Percentiles rank a stretch among this genome's conserved stretches.
Conservation (phyloP, 208 protist genomes). For the Herpetomonas tarakana region DNA sequence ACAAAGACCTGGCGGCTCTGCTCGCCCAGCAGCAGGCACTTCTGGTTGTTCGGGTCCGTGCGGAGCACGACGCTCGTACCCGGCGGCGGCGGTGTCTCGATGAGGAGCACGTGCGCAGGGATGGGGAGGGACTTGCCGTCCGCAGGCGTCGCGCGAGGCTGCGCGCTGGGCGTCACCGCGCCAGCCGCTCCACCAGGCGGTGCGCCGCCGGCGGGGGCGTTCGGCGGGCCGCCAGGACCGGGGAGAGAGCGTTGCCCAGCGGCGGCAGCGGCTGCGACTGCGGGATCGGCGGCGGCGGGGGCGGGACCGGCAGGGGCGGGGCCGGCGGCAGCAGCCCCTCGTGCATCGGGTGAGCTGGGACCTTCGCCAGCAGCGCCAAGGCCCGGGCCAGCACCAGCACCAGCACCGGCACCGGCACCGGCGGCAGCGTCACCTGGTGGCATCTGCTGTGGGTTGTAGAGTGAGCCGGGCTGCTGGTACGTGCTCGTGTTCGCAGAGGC, state of each 20-base stretch:
- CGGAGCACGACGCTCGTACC: background rate
- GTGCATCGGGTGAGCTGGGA: background rate
- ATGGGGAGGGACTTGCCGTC: background rate
- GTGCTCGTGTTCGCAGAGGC: background rate
- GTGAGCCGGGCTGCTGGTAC: background rate
- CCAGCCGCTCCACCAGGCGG: too few relatives aligned
- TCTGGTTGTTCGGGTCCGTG: background rate
- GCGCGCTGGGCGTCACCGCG: background rate
- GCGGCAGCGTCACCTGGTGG: background rate
- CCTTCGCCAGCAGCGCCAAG: background rate
- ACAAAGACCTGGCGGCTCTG: constrained; percentile 9
- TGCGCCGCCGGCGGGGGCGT: background rate
- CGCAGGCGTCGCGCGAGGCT: background rate
- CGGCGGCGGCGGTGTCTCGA: background rate
- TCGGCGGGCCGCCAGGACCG: background rate
- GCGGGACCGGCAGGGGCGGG: background rate
- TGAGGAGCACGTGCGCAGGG: constrained; percentile 1
- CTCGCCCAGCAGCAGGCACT: background rate
- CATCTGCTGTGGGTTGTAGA: background rate
- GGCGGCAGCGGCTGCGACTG: constrained; percentile 3
- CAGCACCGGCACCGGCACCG: background rate
- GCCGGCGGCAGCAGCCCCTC: background rate
- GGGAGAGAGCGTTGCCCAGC: constrained; percentile 1
- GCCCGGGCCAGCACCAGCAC: background rate
- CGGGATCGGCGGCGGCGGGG: background rate